Base-by-base conservation (phyloP, 2,329 filamentous ascomycete genomes). In the Colletotrichum musae region DNA sequence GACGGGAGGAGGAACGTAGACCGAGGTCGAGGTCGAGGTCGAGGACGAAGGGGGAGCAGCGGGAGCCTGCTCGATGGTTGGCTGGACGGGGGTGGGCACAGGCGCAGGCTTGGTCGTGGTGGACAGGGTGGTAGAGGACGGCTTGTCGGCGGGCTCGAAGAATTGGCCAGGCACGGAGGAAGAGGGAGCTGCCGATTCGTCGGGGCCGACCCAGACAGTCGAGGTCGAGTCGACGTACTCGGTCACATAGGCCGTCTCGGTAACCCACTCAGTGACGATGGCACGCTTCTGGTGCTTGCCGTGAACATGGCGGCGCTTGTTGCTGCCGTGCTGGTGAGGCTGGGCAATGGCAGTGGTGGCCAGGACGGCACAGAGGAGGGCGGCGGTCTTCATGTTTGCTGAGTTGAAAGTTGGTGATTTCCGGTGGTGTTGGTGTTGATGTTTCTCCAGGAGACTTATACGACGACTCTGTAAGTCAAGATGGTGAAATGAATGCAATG, bases 231-330 rank as follows among this genome's bases (percentile, higher is more conserved):
- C 86, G 63, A 88, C 76, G 58, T 81, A 66, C 78, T 85, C 77
- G 68, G 86, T 84, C 70, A 89, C 80, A 57, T 77, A 79, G 71
- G 75, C 83, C 3, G 81, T 83, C 73, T 86, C 82, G 6, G 84
- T 87, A 73, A 87, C 85, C 81, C 84, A 87, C 74, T 84, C 83
- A 50, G 84, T 86, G 72, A 86, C 81, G 15, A 87, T 67, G 21
- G 76, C 82, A 58, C 80, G 79, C 71, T 78, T 78, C 68, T 72
- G 74, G 56, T 73, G 70, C 65, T 78, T 75, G 58, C 71, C 75
- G 70, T 82, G 81, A 67, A 80, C 80, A 68, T 78, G 81, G 73
- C 77, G 76, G 63, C 75, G 75, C 58, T 77, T 76, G 56, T 71
- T 72, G 70, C 78, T 77, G 64, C 73, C 72, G 73, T 81, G 79